These are phyloP conservation scores for Neurospora crassa DNA, from an alignment of 2,329 filamentous ascomycete genomes.

Conservation along the genomic window DNA sequence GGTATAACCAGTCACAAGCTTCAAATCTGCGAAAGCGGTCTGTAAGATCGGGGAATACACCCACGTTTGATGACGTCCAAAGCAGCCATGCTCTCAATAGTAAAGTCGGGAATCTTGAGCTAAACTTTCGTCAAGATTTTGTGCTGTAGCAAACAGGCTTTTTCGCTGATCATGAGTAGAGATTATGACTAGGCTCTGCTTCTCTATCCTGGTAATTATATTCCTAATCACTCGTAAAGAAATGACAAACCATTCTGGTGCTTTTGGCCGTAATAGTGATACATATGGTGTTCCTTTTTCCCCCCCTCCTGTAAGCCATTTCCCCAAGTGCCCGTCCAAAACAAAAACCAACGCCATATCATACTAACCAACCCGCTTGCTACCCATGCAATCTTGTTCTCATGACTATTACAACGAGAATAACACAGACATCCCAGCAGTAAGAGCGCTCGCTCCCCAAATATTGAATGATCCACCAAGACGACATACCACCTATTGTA, in stretches of 20 bases:
- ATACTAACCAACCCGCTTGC: neutral
- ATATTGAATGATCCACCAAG: too few relatives aligned
- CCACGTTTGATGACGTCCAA: neutral
- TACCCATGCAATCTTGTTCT: neutral
- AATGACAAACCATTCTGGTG: neutral
- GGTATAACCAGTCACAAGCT: neutral
- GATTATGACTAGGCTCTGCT: neutral
- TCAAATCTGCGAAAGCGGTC: neutral
- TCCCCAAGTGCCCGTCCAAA: neutral
- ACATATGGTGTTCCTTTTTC: neutral
- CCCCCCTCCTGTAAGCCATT: neutral
- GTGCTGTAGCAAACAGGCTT: too few relatives aligned
- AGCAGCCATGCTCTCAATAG: neutral
- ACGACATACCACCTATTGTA: too few relatives aligned
- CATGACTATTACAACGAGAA: neutral
- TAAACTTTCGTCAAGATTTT: too few relatives aligned
- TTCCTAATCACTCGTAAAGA: neutral
- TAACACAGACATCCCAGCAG: neutral
- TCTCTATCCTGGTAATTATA: neutral
- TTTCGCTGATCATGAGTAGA: neutral
- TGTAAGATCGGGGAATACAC: neutral
- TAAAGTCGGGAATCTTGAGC: neutral
- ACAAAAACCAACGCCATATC: neutral
- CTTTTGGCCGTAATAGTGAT: neutral
- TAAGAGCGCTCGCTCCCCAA: too few relatives aligned